Evolutionary conservation across 2,329 filamentous ascomycete genomes (phyloP), one percentile per base, ranked within the genome.

Genomic region (Trichophyton verrucosum): DNA sequence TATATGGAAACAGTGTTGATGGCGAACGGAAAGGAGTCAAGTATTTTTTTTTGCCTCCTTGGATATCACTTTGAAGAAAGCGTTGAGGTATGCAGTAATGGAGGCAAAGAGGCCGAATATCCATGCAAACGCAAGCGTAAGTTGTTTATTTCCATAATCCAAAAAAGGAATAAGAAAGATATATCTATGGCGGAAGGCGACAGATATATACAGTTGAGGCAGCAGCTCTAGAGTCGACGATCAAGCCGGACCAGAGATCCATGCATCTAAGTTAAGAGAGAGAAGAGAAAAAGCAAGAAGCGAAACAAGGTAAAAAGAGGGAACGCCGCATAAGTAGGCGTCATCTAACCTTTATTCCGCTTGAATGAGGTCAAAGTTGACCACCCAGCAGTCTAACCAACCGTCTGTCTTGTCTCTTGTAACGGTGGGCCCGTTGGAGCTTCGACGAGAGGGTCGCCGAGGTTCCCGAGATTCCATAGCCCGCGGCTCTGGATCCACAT

Each of bases 121-220:
- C 27, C 15, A 55, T 55, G 30, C 51, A 33, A 27, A 33, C 33
- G 30, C 51, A 55, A 9, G 27, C 6, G n/a, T 11, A 20, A 9
- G 9, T 55, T 33, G n/a, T 55, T n/a, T 44, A 44, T 44, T 38
- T 38, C 11, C 33, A 38, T 13, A 38, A 38, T 2, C 51, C 51
- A 55, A 55, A 55, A 55, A 55, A 33, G 51, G 51, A 55, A 36
- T 36, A 36, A 36, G 13, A 24, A 11, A 30, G 27, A 33, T 53
- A 53, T 55, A 55, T 55, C 15, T 55, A 36, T 33, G 51, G 51
- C 51, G 13, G 51, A 55, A 55, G 51, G 51, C 27, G 51, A 55
- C 51, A 55, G 30, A 55, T 55, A 55, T 55, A 55, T 51, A 51
- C 46, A 51, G 20, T 27, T 51, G 46, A 7, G 40, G 15, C 40